These are phyloP conservation scores for Geotrichum fermentans DNA, from an alignment of 1,139 yeast genomes.

Conservation along the genomic window DNA sequence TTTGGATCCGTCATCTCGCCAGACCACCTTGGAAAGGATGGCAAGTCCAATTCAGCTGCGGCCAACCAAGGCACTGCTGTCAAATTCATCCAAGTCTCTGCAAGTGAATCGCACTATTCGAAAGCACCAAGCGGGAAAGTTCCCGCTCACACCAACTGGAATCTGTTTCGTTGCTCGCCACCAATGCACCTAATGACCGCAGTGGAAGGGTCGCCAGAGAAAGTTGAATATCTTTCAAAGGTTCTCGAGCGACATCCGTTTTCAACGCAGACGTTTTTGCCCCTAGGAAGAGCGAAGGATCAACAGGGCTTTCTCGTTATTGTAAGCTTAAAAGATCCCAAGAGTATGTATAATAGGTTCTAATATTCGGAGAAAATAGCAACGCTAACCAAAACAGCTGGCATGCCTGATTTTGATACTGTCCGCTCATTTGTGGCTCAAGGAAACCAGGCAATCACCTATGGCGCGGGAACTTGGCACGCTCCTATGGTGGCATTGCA, in stretches of 20 bases:
- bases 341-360: slow-evolving; percentile 46
- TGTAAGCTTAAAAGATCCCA: slow-evolving; percentile 56
- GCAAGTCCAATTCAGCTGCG: slow-evolving; percentile 41
- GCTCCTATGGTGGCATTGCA: slow-evolving; percentile 86
- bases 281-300: slow-evolving; percentile 62
- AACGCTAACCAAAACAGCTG: slow-evolving; percentile 27
- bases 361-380: slow-evolving; percentile 60
- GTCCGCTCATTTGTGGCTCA: slow-evolving; percentile 65
- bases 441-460: slow-evolving; percentile 86
- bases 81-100: slow-evolving; percentile 68
- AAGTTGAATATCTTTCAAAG: slow-evolving; percentile 46
- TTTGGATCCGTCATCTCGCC: slow-evolving; percentile 58
- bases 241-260: slow-evolving; percentile 88
- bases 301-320: slow-evolving; percentile 67
- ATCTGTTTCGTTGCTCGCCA: slow-evolving; percentile 76
- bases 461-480: slow-evolving; percentile 78
- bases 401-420: slow-evolving; percentile 57
- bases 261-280: slow-evolving; percentile 86
- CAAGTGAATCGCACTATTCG: slow-evolving; percentile 51
- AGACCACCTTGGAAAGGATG: slow-evolving; percentile 43
- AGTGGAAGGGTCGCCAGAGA: slow-evolving; percentile 9
- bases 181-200: slow-evolving; percentile 54
- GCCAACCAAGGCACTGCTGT: slow-evolving; percentile 95
- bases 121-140: slow-evolving; percentile 45
- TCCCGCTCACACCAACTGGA: slow-evolving; percentile 62